These are phyloP conservation scores for Termitomyces eurrhizus DNA, from an alignment of 768 basidiomycete species.

Conservation along the genomic window DNA sequence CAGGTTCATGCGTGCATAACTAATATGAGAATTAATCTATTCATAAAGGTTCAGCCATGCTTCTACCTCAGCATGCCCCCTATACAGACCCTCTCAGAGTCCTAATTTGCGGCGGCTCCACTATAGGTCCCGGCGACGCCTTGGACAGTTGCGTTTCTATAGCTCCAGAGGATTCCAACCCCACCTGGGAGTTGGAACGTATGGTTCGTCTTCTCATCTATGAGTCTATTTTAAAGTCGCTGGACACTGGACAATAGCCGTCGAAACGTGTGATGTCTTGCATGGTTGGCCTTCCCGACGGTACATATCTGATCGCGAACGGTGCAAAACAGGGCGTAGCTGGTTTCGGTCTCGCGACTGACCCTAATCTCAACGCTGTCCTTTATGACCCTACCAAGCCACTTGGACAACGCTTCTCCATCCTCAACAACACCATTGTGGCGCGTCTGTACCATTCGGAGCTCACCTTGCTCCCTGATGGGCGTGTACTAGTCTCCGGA, in stretches of 20 bases:
- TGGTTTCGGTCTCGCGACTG: conserved; percentile 65
- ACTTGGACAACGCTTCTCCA: conserved; percentile 57
- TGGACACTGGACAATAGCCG: conserved; percentile 38
- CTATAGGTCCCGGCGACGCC: conserved; percentile 44
- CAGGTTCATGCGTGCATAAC: not conserved
- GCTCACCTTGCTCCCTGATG: conserved; percentile 71
- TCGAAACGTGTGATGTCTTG: conserved; percentile 74
- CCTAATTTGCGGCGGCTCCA: conserved; percentile 75
- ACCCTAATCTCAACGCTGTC: conserved; percentile 61
- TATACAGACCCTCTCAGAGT: conserved; percentile 71
- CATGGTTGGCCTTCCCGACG: conserved; percentile 67
- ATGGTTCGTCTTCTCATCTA: conserved; percentile 49
- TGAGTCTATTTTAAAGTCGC: not conserved
- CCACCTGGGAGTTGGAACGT: conserved; percentile 71
- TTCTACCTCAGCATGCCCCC: conserved; percentile 68
- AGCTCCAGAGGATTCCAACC: conserved; percentile 55
- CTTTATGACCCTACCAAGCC: conserved; percentile 68
- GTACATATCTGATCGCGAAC: conserved; percentile 75
- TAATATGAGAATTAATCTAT: not conserved
- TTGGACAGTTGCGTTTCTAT: conserved; percentile 73
- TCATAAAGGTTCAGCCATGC: conserved; percentile 45
- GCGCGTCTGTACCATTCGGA: conserved; percentile 78
- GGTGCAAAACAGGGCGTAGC: conserved; percentile 69
- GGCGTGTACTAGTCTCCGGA: conserved; percentile 70
- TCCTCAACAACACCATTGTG: conserved; percentile 64